These are phyloP conservation scores for Polysphondylium violaceum DNA, from an alignment of 78 protist genomes.

Conservation along the genomic window DNA sequence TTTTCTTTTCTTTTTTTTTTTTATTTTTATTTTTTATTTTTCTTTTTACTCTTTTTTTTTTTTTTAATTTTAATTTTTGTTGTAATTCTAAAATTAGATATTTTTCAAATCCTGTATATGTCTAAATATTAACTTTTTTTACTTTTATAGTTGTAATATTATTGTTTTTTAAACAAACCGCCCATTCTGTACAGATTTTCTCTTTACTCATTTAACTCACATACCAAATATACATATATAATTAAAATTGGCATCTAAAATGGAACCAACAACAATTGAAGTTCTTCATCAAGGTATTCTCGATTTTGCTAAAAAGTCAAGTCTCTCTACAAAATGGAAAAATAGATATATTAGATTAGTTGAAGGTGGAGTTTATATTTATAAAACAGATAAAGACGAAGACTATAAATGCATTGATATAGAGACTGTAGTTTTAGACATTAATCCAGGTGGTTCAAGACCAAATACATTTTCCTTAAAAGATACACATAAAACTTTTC, in stretches of 20 bases:
- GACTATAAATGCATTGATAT: constrained; percentile 49
- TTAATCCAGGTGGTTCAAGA: constrained; percentile 31
- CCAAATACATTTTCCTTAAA: constrained; percentile 44
- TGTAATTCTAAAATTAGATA: too few relatives aligned
- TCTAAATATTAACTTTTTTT: too few relatives aligned
- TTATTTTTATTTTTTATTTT: too few relatives aligned
- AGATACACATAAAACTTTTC: constrained; percentile 10
- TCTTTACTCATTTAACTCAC: background rate
- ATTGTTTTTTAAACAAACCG: too few relatives aligned
- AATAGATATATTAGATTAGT: constrained; percentile 47
- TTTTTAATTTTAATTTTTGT: too few relatives aligned
- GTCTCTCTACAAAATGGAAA: constrained; percentile 37
- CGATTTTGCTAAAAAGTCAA: constrained; percentile 51
- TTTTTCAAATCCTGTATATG: too few relatives aligned
- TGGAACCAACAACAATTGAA: constrained; percentile 62
- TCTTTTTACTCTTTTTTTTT: too few relatives aligned
- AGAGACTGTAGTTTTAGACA: constrained; percentile 37
- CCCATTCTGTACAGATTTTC: too few relatives aligned
- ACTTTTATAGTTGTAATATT: too few relatives aligned
- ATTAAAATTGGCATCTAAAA: too few relatives aligned
- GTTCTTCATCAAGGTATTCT: constrained; percentile 42
- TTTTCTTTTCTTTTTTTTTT: too few relatives aligned
- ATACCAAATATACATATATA: background rate
- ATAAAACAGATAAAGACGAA: constrained; percentile 47
- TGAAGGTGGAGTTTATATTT: constrained; percentile 66